phyloP scores from a whole-genome alignment of 2,329 filamentous ascomycete species.

The Ascochyta lentis region DNA sequence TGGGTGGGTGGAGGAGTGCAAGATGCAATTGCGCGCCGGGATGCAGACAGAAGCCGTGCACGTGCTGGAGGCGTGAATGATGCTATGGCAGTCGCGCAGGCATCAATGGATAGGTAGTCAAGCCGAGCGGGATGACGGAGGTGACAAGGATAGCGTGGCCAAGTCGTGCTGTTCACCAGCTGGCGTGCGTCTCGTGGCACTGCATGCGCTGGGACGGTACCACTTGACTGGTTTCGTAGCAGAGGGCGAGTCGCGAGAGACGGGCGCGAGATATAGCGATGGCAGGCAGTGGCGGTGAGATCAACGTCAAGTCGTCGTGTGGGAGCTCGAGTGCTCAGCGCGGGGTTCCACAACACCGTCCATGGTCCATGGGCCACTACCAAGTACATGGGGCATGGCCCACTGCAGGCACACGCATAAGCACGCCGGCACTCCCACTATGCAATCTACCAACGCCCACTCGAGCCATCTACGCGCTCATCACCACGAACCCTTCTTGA shows the following conservation, averaged over 20 bases:
- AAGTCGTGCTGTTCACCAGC: slow-evolving; percentile 19
- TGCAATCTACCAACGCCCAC: slow-evolving; percentile 7
- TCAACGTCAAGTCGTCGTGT: neutral
- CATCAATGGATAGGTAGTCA: slow-evolving; percentile 15
- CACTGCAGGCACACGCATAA: slow-evolving; percentile 19
- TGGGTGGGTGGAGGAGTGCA: slow-evolving; percentile 1
- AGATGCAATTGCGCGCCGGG: neutral
- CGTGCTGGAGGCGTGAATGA: neutral
- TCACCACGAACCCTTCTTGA: slow-evolving; percentile 8
- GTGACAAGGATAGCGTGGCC: slow-evolving; percentile 18
- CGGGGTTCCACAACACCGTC: slow-evolving; percentile 6
- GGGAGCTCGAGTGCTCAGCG: slow-evolving; percentile 6
- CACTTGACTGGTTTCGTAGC: neutral
- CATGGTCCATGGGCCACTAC: neutral
- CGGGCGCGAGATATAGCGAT: slow-evolving; percentile 5
- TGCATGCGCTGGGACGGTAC: slow-evolving; percentile 15
- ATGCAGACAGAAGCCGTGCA: neutral
- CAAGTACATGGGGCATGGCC: neutral
- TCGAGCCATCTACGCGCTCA: slow-evolving; percentile 14
- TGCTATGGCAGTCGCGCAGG: slow-evolving; percentile 10
- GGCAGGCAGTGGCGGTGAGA: slow-evolving; percentile 14
- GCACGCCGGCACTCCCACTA: slow-evolving; percentile 7
- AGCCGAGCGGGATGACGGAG: slow-evolving; percentile 38
- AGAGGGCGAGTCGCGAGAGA: neutral
- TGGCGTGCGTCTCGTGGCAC: slow-evolving; percentile 17